These are phyloP conservation scores for Botrytis pseudocinerea DNA, from an alignment of 2,329 filamentous ascomycete genomes.

Conservation along the genomic window DNA sequence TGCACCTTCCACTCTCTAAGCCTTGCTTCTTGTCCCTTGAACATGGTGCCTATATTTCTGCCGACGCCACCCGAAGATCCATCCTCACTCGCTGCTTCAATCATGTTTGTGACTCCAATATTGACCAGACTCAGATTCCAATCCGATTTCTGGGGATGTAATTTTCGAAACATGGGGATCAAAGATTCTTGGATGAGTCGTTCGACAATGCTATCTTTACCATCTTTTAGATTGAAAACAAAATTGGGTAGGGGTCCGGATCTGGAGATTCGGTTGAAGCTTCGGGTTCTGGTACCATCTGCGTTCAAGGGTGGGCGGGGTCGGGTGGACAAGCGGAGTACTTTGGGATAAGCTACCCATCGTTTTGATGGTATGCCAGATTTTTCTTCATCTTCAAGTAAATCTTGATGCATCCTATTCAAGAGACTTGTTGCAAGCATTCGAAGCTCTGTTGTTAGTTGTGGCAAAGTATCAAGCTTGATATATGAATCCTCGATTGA, in stretches of 20 bases:
- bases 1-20: conserved; percentile 66
- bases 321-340: conserved; percentile 76
- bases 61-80: conserved; percentile 50
- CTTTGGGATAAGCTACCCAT: conserved; percentile 82
- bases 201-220: conserved; percentile 61
- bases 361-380: conserved; percentile 30
- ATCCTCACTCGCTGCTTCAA: conserved; percentile 48
- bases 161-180: conserved; percentile 69
- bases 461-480: conserved; percentile 62
- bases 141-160: conserved; percentile 62
- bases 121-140: conserved; percentile 88
- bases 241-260: conserved; percentile 74
- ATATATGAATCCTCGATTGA: conserved; percentile 93
- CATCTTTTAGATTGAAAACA: conserved; percentile 64
- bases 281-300: conserved; percentile 56
- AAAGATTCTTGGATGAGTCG: conserved; percentile 69
- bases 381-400: conserved; percentile 51
- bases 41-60: conserved; percentile 81
- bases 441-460: conserved; percentile 68
- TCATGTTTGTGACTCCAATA: conserved; percentile 85
- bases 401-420: conserved; percentile 74
- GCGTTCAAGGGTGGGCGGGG: conserved; percentile 55
- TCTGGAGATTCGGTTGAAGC: conserved; percentile 70
- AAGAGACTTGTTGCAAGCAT: conserved; percentile 70
- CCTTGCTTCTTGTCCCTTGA: conserved; percentile 69